Evolutionary conservation across 192 early-diverging fungal genomes (phyloP).

Genomic region (Coemansia sp.): DNA sequence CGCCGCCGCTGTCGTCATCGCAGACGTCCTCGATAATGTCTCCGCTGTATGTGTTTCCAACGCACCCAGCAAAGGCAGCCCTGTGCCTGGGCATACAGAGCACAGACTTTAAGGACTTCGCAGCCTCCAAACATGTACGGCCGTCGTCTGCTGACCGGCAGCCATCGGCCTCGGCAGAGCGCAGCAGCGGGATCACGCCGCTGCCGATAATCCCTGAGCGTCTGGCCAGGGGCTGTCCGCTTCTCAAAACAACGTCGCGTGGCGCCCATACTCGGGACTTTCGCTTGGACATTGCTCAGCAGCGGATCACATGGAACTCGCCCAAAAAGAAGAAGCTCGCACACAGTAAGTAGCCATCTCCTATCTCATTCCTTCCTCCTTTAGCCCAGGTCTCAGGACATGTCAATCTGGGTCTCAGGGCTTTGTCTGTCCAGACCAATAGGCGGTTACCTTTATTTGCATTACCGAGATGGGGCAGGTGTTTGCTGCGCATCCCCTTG

Average conservation of each 20-base stretch:
- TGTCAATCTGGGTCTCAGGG: too few species aligned
- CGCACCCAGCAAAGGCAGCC: conserved; percentile 26
- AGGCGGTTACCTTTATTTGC: background rate
- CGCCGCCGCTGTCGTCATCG: background rate
- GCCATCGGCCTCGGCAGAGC: background rate
- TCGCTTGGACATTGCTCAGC: conserved; percentile 54
- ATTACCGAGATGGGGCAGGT: background rate
- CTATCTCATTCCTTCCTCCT: background rate
- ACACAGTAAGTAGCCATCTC: conserved; percentile 42
- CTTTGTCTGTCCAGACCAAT: conserved; percentile 5
- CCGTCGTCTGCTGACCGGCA: conserved; percentile 7
- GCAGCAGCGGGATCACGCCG: conserved; percentile 6
- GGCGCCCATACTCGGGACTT: conserved; percentile 48
- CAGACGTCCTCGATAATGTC: background rate
- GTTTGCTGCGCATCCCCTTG: conserved; percentile 2
- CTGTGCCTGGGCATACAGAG: conserved; percentile 30
- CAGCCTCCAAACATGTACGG: background rate
- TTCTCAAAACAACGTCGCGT: conserved; percentile 51
- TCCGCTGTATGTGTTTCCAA: conserved; percentile 20
- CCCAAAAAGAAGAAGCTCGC: conserved; percentile 56
- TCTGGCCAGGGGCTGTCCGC: conserved; percentile 40
- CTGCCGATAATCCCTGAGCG: conserved; percentile 37
- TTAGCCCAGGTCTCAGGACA: background rate
- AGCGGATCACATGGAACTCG: conserved; percentile 56
- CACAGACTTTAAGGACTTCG: background rate